phyloP scores from a whole-genome alignment of 495 filamentous ascomycete genomes.

The Lindgomyces ingoldianus region DNA sequence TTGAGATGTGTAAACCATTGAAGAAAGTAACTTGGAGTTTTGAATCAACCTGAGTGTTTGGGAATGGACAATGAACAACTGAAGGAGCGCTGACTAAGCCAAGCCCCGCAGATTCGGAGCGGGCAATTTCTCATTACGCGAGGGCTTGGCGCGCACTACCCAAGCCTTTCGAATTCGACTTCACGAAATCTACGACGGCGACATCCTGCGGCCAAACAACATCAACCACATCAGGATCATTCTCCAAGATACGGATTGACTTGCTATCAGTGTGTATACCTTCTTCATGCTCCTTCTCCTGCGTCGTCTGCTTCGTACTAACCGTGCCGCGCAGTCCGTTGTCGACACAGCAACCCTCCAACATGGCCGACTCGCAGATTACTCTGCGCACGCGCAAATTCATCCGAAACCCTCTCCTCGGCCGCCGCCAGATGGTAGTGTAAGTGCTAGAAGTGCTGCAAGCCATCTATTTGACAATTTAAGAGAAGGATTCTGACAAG shows the following conservation, averaged over 20 bases:
- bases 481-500: constrained; percentile 24
- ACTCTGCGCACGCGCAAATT: constrained; percentile 99
- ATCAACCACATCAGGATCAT: constrained; percentile 25
- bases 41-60: too few species aligned
- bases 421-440: constrained; percentile 99
- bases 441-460: constrained; percentile 60
- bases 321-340: not conserved
- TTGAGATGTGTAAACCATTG: too few species aligned
- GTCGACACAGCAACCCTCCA: constrained; percentile 40
- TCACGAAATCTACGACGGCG: constrained; percentile 5
- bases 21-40: not conserved
- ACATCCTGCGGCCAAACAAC: constrained; percentile 28
- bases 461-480: not conserved
- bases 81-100: not conserved
- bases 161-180: not conserved
- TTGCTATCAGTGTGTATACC: constrained; percentile 4
- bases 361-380: constrained; percentile 89
- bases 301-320: not conserved
- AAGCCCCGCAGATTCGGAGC: not conserved
- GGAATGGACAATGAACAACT: too few species aligned
- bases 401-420: constrained; percentile 98
- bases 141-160: not conserved
- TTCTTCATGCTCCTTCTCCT: not conserved
- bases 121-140: not conserved
- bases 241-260: not conserved